Evolutionary conservation across 176 grass and related monocot species (phyloP), one percentile per base, ranked within the genome.

Genomic region (Bolboschoenus planiculmis): DNA sequence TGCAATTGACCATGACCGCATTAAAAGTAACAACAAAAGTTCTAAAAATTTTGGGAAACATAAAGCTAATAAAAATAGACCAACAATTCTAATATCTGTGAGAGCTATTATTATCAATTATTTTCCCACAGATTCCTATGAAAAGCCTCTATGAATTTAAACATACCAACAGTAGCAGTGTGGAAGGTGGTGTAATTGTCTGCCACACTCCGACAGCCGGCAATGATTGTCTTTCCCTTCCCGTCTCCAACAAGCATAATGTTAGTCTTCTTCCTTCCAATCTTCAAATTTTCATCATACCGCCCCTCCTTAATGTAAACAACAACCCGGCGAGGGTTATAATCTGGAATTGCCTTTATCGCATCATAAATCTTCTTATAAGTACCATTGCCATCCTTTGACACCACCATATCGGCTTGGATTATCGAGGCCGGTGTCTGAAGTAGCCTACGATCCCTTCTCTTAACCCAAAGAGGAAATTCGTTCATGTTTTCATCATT

Each of bases 171-270:
- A 39, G 92, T 93, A 74, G 91, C 91, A 10, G 91, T 90, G 15
- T 79, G 86, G 63, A 90, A 93, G 30, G 92, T 94, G 35, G 92
- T 91, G 57, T 64, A 89, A 48, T 89, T 90, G 55, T 80, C 87
- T 53, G 21, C 79, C 9, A 78, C 89, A 61, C 87, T 91, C 24
- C 83, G 87, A 36, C 23, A 24, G 26, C 74, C 85, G 10, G 83
- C 50, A 0, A 94, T 83, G 5, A 91, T 73, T 16, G 92, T 91
- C 64, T 82, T 57, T 0, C 74, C 80, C 65, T 82, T 88, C 35
- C 92, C 89, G 56, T 94, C 92, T 30, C 92, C 92, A 63, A 94
- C 85, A 47, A 94, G 87, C 75, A 91, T 85, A 0, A 91, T 77
- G 54, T 94, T 94, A 15, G 76, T 91, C 83, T 94, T 94, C 85